Evolutionary conservation across 2,329 filamentous ascomycete genomes (phyloP).

Genomic region (Knufia petricola): DNA sequence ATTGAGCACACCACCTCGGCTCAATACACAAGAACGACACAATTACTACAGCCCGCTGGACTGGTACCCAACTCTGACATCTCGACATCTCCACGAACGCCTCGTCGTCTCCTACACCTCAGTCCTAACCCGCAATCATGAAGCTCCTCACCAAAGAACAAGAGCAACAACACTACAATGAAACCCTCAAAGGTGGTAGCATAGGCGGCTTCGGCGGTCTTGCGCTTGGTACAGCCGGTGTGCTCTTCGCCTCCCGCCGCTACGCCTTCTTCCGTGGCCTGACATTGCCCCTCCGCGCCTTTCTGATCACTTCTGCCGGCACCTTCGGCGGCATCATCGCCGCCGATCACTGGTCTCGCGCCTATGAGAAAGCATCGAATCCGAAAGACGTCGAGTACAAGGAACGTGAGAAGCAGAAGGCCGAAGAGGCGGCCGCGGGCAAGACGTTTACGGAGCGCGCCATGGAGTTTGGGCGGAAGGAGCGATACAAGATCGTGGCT

Average conservation of each 20-base stretch:
- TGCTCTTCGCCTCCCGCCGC: conserved; percentile 57
- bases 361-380: conserved; percentile 62
- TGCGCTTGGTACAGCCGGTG: conserved; percentile 55
- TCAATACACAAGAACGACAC: no score
- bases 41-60: no score
- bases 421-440: conserved; percentile 44
- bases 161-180: conserved; percentile 73
- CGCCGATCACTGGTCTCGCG: conserved; percentile 65
- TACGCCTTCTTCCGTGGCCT: conserved; percentile 71
- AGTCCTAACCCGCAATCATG: conserved; percentile 56
- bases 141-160: conserved; percentile 94
- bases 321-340: conserved; percentile 84
- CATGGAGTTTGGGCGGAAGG: conserved; percentile 63
- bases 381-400: conserved; percentile 59
- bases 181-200: conserved; percentile 65
- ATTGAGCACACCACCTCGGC: no score
- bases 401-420: conserved; percentile 47
- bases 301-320: conserved; percentile 70
- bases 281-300: conserved; percentile 81
- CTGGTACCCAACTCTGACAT: no score
- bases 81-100: no score
- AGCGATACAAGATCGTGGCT: conserved; percentile 81
- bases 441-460: conserved; percentile 53
- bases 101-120: no score
- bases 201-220: conserved; percentile 64